phyloP scores from a whole-genome alignment of 306 rosid genomes.

The Prunus dulcis region DNA sequence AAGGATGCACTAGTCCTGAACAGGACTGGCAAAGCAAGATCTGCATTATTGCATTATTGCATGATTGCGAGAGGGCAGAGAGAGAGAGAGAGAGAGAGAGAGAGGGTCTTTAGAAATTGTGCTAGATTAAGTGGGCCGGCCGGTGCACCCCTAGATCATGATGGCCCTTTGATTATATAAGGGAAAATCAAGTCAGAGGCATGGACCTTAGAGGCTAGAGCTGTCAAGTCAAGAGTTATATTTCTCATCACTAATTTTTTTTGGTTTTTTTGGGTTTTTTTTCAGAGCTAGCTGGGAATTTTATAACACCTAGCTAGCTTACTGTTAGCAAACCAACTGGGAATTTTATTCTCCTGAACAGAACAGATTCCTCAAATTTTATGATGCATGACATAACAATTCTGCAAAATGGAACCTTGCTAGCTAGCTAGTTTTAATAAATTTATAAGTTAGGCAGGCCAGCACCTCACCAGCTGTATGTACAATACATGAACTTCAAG shows the following conservation, averaged over 20 bases:
- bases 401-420: constrained; percentile 16
- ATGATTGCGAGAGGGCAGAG: too few relatives aligned
- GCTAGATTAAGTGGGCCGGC: neutral
- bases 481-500: neutral
- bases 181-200: neutral
- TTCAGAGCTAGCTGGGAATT: neutral
- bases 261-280: neutral
- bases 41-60: neutral
- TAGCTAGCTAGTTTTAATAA: constrained; percentile 1
- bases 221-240: neutral
- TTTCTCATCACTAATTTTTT: too few relatives aligned
- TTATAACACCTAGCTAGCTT: neutral
- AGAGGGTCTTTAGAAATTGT: neutral
- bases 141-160: neutral
- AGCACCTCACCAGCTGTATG: constrained; percentile 24
- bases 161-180: neutral
- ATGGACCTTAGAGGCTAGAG: neutral
- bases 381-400: neutral
- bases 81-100: neutral
- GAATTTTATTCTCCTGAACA: constrained; percentile 21
- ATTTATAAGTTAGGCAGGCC: constrained; percentile 28
- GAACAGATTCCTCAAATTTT: constrained; percentile 23
- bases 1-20: too few relatives aligned
- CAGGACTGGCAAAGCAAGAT: neutral
- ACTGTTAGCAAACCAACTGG: neutral